Base-by-base conservation (phyloP, 139 green algal species). In the Coelastrella sp. region DNA sequence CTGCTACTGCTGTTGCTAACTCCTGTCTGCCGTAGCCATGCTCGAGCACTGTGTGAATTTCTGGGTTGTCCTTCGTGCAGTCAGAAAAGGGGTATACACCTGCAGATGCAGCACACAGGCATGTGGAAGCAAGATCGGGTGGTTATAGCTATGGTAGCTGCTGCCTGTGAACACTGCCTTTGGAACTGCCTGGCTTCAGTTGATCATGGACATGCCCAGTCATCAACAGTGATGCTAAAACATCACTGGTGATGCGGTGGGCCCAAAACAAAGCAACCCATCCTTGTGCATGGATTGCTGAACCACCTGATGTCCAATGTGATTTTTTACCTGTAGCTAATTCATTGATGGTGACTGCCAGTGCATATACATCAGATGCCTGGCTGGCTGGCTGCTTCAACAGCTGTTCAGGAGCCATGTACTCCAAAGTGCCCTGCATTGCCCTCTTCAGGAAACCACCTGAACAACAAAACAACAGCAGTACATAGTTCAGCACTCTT, bases 351-450 rank as follows among this genome's bases (percentile, higher is more conserved):
- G 92, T 94, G 3, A 98, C 92, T 4, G 91, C 96, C 84, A 95
- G 94, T 0, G 97, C 96, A 89, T 97, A 99, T 14, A 98, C 92
- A 73, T 99, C 97, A 8, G 94, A 92, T 0, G 95, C 93, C 59
- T 25, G 65, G 82, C 86, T 94, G 57, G 88, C 66, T 20, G 76
- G 75, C 24, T 56, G 56, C 80, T 91, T 91, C 12, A 84, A 78
- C 84, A 98, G 92, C 82, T 98, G 92, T 93, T 99, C 97, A 15
- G 97, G 97, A 0, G 96, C 91, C 95, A 99, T 97, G 95, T 99
- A 99, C 93, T 98, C 93, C 24, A 99, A 92, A 9, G 97, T 98
- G 60, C 97, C 97, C 75, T 93, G 72, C 87, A 95, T 88, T 61
- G 85, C 92, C 15, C 92, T 90, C 85, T 97, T 97, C 91, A 97